Percentiles rank a stretch among this genome's conserved stretches.
phyloP scores from a whole-genome alignment of 2,329 filamentous ascomycete genomes.

The Nothophaeocryptopus gaeumannii region DNA sequence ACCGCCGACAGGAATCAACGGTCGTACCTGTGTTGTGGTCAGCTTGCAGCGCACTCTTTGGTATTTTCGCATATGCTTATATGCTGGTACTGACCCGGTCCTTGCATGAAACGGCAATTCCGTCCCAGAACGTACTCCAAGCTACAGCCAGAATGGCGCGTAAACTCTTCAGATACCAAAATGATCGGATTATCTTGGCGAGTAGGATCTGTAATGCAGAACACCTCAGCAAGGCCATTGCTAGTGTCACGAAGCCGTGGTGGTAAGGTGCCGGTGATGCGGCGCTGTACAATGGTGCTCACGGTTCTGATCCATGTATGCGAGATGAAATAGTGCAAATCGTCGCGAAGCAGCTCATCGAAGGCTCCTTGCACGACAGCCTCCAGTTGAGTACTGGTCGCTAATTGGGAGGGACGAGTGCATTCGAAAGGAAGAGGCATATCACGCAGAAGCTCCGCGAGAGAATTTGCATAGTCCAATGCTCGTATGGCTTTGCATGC shows the following conservation, averaged over 20 bases:
- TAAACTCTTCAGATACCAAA: constrained; percentile 73
- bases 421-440: constrained; percentile 38
- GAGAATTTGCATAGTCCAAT: constrained; percentile 67
- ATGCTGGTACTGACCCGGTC: constrained; percentile 49
- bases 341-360: constrained; percentile 60
- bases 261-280: constrained; percentile 65
- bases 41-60: too few species aligned
- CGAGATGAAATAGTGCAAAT: constrained; percentile 67
- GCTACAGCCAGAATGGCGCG: constrained; percentile 70
- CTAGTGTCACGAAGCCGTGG: constrained; percentile 63
- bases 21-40: constrained; percentile 62
- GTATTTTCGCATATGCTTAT: constrained; percentile 73
- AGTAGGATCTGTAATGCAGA: constrained; percentile 72
- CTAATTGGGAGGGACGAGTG: constrained; percentile 33
- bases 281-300: constrained; percentile 64
- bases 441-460: constrained; percentile 57
- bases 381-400: constrained; percentile 58
- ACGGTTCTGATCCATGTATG: constrained; percentile 66
- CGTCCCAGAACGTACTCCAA: constrained; percentile 69
- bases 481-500: constrained; percentile 63
- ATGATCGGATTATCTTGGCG: constrained; percentile 71
- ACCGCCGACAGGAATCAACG: constrained; percentile 17
- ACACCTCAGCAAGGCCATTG: constrained; percentile 72
- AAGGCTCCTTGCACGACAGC: constrained; percentile 62
- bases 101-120: constrained; percentile 76